A percentile compares a stretch with the other conserved stretches of the same genome.
phyloP scores from a whole-genome alignment of 208 protist genomes.

The Trypanosoma congolense region DNA sequence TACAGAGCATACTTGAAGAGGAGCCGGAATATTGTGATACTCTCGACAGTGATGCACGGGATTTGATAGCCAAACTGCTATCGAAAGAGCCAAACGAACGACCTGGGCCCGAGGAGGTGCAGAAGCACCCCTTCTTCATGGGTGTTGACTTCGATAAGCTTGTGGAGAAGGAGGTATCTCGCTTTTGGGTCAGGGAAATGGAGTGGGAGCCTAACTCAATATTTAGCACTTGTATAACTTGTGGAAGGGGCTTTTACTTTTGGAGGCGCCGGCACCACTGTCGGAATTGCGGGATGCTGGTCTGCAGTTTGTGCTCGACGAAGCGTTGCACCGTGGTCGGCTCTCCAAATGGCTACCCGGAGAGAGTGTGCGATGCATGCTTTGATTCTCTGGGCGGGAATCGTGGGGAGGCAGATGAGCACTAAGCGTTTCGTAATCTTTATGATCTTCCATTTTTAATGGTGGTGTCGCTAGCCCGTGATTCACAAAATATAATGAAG shows the following conservation, averaged over 20 bases:
- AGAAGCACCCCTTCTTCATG: slow-evolving; percentile 74
- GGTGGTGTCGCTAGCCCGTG: not conserved
- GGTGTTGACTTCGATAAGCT: slow-evolving; percentile 59
- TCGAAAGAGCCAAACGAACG: slow-evolving; percentile 65
- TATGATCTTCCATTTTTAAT: too few relatives aligned
- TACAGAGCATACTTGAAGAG: slow-evolving; percentile 83
- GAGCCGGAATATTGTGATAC: slow-evolving; percentile 65
- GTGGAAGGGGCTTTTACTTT: slow-evolving; percentile 48
- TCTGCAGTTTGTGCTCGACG: slow-evolving; percentile 66
- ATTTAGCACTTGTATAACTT: slow-evolving; percentile 59
- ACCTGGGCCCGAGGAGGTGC: slow-evolving; percentile 57
- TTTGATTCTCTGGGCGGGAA: slow-evolving; percentile 15
- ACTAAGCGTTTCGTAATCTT: slow-evolving; percentile 1
- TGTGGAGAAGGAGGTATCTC: slow-evolving; percentile 24
- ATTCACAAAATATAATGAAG: too few relatives aligned
- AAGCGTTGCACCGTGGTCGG: slow-evolving; percentile 37
- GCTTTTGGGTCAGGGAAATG: slow-evolving; percentile 66
- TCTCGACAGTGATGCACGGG: slow-evolving; percentile 65
- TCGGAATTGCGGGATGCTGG: slow-evolving; percentile 78
- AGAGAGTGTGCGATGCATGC: slow-evolving; percentile 44
- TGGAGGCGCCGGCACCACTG: slow-evolving; percentile 75
- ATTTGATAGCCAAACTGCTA: slow-evolving; percentile 75
- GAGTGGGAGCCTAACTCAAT: slow-evolving; percentile 78
- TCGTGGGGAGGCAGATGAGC: not conserved
- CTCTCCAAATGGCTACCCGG: slow-evolving; percentile 26